Conservation (phyloP, 2,329 filamentous ascomycete species). For the Tolypocladium album region DNA sequence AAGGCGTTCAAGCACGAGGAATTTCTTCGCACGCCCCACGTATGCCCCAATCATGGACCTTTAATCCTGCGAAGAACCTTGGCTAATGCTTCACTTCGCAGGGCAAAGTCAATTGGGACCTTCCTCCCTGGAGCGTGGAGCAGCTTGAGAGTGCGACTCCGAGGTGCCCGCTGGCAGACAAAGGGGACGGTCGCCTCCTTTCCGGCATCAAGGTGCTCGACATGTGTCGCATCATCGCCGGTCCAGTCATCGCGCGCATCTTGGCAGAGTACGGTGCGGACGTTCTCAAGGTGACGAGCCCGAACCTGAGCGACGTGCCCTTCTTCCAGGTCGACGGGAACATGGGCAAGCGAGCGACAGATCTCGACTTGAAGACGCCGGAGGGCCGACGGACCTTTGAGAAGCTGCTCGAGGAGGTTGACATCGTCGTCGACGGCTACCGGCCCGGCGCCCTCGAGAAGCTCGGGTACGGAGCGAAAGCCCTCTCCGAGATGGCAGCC, state of each 20-base stretch:
- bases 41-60: slow-evolving; percentile 7
- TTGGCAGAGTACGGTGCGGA: slow-evolving; percentile 68
- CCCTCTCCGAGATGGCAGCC: slow-evolving; percentile 39
- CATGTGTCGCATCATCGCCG: slow-evolving; percentile 65
- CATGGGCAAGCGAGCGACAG: slow-evolving; percentile 56
- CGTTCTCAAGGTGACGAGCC: slow-evolving; percentile 61
- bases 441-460: slow-evolving; percentile 53
- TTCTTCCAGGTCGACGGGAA: slow-evolving; percentile 66
- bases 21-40: slow-evolving; percentile 41
- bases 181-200: slow-evolving; percentile 22
- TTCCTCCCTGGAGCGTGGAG: slow-evolving; percentile 39
- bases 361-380: slow-evolving; percentile 48
- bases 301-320: slow-evolving; percentile 57
- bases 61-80: neutral
- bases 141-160: slow-evolving; percentile 39
- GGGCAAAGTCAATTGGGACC: slow-evolving; percentile 28
- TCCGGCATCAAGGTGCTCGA: slow-evolving; percentile 63
- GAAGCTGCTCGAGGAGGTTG: slow-evolving; percentile 46
- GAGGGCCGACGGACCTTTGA: slow-evolving; percentile 47
- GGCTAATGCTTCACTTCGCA: slow-evolving; percentile 15
- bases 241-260: slow-evolving; percentile 59
- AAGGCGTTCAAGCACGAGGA: slow-evolving; percentile 48
- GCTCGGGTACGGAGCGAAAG: slow-evolving; percentile 51
- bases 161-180: slow-evolving; percentile 25
- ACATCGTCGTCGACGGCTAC: slow-evolving; percentile 59